Evolutionary conservation across 805 yeast genomes (phyloP).

Genomic region (Yamadazyma nakazawae): DNA sequence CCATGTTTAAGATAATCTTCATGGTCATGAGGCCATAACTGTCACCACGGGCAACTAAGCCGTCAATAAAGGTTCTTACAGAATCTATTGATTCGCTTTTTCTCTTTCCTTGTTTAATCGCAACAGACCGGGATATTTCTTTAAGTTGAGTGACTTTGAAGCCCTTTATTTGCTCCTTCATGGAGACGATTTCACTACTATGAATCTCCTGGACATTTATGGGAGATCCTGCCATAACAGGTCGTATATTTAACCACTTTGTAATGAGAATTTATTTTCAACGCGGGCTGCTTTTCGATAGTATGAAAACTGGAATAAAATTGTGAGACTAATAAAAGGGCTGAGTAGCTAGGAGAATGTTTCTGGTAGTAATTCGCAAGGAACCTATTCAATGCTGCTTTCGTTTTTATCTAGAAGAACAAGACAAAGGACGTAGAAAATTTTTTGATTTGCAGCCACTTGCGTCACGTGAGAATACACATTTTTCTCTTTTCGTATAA

Average conservation of each 20-base stretch:
- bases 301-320: background rate
- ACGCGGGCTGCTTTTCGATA: background rate
- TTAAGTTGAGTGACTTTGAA: constrained; percentile 51
- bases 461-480: background rate
- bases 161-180: background rate
- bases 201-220: constrained; percentile 1
- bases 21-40: constrained; percentile 33
- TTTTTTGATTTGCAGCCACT: background rate
- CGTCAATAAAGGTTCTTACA: background rate
- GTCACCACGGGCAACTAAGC: background rate
- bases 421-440: too few relatives aligned
- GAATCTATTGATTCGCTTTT: constrained; percentile 1
- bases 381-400: too few relatives aligned
- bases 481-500: background rate
- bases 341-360: too few relatives aligned
- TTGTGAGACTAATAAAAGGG: too few relatives aligned
- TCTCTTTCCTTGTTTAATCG: background rate
- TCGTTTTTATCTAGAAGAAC: too few relatives aligned
- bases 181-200: background rate
- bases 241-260: background rate
- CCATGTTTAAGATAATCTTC: constrained; percentile 11
- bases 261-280: background rate
- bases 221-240: background rate
- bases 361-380: too few relatives aligned
- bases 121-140: constrained; percentile 43